phyloP scores from a whole-genome alignment of 2,329 filamentous ascomycete species.

The Stemphylium lycopersici region DNA sequence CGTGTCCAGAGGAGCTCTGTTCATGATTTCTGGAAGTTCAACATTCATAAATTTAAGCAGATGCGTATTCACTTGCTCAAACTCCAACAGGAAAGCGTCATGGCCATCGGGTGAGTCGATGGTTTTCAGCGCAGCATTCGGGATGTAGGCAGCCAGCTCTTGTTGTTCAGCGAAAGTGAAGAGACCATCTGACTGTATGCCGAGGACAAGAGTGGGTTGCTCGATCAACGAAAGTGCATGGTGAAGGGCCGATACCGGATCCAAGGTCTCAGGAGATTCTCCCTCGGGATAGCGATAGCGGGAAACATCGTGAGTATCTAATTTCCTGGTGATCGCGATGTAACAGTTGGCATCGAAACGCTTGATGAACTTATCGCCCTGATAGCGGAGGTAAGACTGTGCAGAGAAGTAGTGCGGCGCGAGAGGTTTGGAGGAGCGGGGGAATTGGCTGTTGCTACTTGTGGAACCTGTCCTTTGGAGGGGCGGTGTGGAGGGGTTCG shows the following conservation, averaged over 20 bases:
- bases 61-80: slow-evolving; percentile 93
- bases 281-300: slow-evolving; percentile 65
- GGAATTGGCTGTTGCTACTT: slow-evolving; percentile 11
- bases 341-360: slow-evolving; percentile 99
- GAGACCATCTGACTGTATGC: slow-evolving; percentile 92
- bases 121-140: slow-evolving; percentile 75
- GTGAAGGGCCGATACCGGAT: slow-evolving; percentile 60
- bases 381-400: slow-evolving; percentile 95
- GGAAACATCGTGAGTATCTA: slow-evolving; percentile 96
- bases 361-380: slow-evolving; percentile 94
- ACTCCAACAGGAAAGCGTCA: slow-evolving; percentile 94
- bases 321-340: slow-evolving; percentile 96
- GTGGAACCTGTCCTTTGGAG: slow-evolving; percentile 19
- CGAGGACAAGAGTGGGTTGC: slow-evolving; percentile 88
- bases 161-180: slow-evolving; percentile 98
- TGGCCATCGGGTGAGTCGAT: slow-evolving; percentile 96
- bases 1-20: slow-evolving; percentile 52
- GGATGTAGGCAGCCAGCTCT: slow-evolving; percentile 83
- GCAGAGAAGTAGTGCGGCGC: slow-evolving; percentile 89
- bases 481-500: slow-evolving; percentile 40
- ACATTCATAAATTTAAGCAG: slow-evolving; percentile 83
- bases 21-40: slow-evolving; percentile 88
- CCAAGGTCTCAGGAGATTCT: slow-evolving; percentile 46
- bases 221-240: slow-evolving; percentile 81
- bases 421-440: slow-evolving; percentile 48